These are phyloP conservation scores for Phytophthora meadii DNA, from an alignment of 352 stramenopile genomes.

Conservation along the genomic window DNA sequence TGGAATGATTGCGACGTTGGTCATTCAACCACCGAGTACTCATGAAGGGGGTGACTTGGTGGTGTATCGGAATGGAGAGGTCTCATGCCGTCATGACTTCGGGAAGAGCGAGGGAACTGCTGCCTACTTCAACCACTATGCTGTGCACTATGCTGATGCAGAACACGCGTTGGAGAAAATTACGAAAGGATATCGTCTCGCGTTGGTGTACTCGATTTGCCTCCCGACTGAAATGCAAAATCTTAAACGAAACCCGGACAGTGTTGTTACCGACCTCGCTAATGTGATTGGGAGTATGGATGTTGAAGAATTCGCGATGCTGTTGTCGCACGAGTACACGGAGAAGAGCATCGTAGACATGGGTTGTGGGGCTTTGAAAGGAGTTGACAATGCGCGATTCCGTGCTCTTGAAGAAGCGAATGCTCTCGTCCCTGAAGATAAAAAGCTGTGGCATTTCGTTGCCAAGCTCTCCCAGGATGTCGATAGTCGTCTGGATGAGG, in stretches of 20 bases:
- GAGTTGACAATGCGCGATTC: slow-evolving; percentile 15
- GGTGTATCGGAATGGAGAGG: slow-evolving; percentile 16
- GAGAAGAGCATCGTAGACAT: slow-evolving; percentile 6
- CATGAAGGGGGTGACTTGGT: slow-evolving; percentile 29
- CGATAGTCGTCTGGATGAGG: slow-evolving; percentile 4
- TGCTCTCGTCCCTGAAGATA: background rate
- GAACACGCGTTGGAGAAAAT: slow-evolving; percentile 15
- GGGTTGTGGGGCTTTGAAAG: slow-evolving; percentile 16
- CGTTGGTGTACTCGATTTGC: slow-evolving; percentile 27
- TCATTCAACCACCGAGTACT: slow-evolving; percentile 38
- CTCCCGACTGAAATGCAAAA: slow-evolving; percentile 11
- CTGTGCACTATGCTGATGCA: slow-evolving; percentile 24
- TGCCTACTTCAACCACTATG: slow-evolving; percentile 10
- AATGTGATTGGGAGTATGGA: slow-evolving; percentile 3
- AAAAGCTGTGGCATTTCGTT: background rate
- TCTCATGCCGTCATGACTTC: slow-evolving; percentile 26
- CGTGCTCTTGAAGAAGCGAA: slow-evolving; percentile 24
- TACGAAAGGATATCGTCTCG: slow-evolving; percentile 18
- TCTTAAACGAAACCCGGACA: slow-evolving; percentile 6
- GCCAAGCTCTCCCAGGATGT: slow-evolving; percentile 7
- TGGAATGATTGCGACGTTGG: slow-evolving; percentile 53
- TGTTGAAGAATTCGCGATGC: slow-evolving; percentile 18
- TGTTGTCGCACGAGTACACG: slow-evolving; percentile 27
- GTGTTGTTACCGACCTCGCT: slow-evolving; percentile 9
- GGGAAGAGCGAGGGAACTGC: slow-evolving; percentile 8